Percentiles rank a stretch among this genome's conserved stretches.
Evolutionary conservation across 2,329 filamentous ascomycete species (phyloP).

Genomic region (Exophiala aquamarina): DNA sequence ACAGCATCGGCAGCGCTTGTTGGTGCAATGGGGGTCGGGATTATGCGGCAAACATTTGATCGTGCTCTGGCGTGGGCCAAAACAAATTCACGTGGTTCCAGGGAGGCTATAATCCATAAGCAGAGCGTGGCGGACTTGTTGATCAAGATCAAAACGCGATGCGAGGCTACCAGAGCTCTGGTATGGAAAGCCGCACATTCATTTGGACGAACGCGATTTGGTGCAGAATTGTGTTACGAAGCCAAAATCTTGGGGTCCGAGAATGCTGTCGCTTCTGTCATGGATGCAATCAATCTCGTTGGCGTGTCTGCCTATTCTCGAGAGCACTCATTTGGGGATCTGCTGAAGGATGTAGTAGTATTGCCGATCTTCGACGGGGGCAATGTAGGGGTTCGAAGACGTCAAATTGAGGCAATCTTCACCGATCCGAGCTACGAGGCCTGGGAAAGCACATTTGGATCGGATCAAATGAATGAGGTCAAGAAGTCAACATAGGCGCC

Average conservation of each 20-base stretch:
- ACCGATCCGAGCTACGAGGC: slow-evolving; percentile 46
- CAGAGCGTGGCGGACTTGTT: slow-evolving; percentile 55
- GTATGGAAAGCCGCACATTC: slow-evolving; percentile 54
- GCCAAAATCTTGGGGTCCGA: slow-evolving; percentile 56
- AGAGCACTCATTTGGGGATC: slow-evolving; percentile 43
- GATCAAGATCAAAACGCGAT: slow-evolving; percentile 53
- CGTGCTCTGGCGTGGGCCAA: slow-evolving; percentile 53
- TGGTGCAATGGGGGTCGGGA: slow-evolving; percentile 54
- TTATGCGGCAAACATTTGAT: slow-evolving; percentile 57
- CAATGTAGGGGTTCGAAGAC: slow-evolving; percentile 53
- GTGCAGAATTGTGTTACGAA: slow-evolving; percentile 49
- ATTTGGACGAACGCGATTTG: slow-evolving; percentile 43
- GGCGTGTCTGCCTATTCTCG: slow-evolving; percentile 50
- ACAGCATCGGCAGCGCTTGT: slow-evolving; percentile 50
- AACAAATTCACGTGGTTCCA: slow-evolving; percentile 46
- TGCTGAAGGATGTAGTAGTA: slow-evolving; percentile 48
- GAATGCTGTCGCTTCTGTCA: slow-evolving; percentile 47
- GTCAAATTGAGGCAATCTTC: slow-evolving; percentile 40
- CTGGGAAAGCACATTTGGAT: slow-evolving; percentile 37
- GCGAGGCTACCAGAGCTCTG: slow-evolving; percentile 51
- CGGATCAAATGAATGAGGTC: not conserved
- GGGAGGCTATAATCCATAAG: slow-evolving; percentile 45
- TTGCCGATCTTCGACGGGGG: slow-evolving; percentile 56
- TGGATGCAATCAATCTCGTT: slow-evolving; percentile 53
- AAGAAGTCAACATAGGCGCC: too few relatives aligned